phyloP scores from a whole-genome alignment of 345 rosid species.

The Toxicodendron radicans region DNA sequence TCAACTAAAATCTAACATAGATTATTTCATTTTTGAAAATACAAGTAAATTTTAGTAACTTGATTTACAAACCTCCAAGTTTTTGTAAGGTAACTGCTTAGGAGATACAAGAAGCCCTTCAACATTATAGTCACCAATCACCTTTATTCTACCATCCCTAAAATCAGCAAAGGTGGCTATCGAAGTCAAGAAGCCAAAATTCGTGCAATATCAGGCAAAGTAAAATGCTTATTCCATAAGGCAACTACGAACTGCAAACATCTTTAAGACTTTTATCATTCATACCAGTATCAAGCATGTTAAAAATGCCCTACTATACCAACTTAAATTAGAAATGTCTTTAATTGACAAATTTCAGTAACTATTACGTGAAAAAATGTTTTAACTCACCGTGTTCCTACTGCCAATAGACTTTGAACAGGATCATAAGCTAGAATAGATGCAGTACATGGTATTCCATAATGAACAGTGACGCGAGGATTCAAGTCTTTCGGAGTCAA shows the following conservation, averaged over 20 bases:
- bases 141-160: constrained; percentile 93
- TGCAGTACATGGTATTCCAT: constrained; percentile 79
- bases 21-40: not conserved
- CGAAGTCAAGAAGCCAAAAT: not conserved
- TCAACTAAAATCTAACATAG: not conserved
- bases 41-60: not conserved
- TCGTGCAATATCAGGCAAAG: not conserved
- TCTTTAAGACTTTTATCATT: not conserved
- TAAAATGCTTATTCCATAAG: not conserved
- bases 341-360: no score
- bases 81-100: constrained; percentile 63
- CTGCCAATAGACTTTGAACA: constrained; percentile 72
- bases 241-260: not conserved
- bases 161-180: not conserved
- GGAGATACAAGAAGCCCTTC: constrained; percentile 82
- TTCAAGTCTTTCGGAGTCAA: constrained; percentile 45
- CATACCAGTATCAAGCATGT: not conserved
- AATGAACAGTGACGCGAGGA: constrained; percentile 57
- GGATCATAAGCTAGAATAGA: constrained; percentile 80
- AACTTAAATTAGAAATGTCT: not conserved
- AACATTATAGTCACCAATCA: constrained; percentile 71
- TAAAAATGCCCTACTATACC: not conserved
- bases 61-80: constrained; percentile 58
- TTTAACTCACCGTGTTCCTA: constrained; percentile 72
- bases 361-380: not conserved